Evolutionary conservation across 108 stramenopile genomes (phyloP), one percentile per base, ranked within the genome.

Genomic region (Fragilaria radians): DNA sequence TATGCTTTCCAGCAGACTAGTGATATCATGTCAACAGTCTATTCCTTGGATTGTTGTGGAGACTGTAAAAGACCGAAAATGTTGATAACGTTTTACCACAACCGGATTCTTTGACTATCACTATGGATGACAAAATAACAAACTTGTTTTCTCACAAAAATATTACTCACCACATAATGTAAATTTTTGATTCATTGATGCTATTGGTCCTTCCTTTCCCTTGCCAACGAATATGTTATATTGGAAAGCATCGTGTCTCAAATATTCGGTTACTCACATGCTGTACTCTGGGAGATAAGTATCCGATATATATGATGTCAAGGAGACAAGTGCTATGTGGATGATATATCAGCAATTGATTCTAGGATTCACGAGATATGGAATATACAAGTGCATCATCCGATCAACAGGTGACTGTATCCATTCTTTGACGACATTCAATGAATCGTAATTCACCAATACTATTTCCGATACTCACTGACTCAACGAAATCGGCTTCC

Each of bases 191-290:
- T n/a, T n/a, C n/a, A n/a, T n/a, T n/a, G n/a, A n/a, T n/a, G n/a
- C n/a, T n/a, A n/a, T n/a, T n/a, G n/a, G n/a, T n/a, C n/a, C n/a
- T n/a, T n/a, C n/a, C n/a, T n/a, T n/a, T n/a, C n/a, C n/a, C n/a
- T n/a, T n/a, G n/a, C n/a, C n/a, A n/a, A n/a, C 5, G 72, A 88
- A 76, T 88, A 89, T 33, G 14, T 21, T 57, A 85, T 18, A 81
- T 69, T 28, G 82, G 82, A 25, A 83, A 70, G 68, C 72, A 85
- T 0, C 66, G 61, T 29, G 82, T 88, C 56, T 88, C 79, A 54
- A 82, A 81, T 22, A 82, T 79, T 9, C 86, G 77, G 64, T 88
- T 88, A 61, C 76, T 84, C 7, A 79, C 80, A 61, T 84, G 86
- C 58, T 87, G 86, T 5, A 87, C 82, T 28, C 81, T 59, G 27